phyloP scores from a whole-genome alignment of 805 yeast genomes.

The Metschnikowia aberdeeniae region DNA sequence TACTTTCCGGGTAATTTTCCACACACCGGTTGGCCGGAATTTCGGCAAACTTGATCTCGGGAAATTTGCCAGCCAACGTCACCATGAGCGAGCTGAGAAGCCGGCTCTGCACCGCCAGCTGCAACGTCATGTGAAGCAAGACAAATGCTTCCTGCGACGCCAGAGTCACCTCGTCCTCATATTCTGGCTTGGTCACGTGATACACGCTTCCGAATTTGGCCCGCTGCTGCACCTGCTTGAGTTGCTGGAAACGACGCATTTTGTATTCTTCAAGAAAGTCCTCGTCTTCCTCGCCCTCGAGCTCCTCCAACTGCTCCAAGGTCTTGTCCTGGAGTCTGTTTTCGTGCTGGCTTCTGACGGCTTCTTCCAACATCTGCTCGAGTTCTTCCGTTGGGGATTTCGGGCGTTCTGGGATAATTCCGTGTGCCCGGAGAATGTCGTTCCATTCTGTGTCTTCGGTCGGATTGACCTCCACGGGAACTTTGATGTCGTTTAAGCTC shows the following conservation, averaged over 20 bases:
- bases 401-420: constrained; percentile 88
- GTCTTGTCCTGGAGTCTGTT: constrained; percentile 75
- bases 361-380: constrained; percentile 85
- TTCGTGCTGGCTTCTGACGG: constrained; percentile 72
- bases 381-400: constrained; percentile 83
- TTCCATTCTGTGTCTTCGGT: constrained; percentile 99
- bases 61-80: constrained; percentile 60
- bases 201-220: constrained; percentile 70
- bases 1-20: constrained; percentile 84
- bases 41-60: constrained; percentile 86
- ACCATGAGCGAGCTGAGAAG: constrained; percentile 57
- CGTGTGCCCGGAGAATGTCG: constrained; percentile 85
- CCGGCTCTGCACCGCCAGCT: constrained; percentile 68
- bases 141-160: constrained; percentile 66
- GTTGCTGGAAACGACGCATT: constrained; percentile 70
- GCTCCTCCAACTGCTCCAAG: constrained; percentile 75
- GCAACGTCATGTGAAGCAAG: constrained; percentile 70
- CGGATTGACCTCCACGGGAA: constrained; percentile 88
- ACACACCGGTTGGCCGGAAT: constrained; percentile 89
- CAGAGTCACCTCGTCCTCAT: constrained; percentile 77
- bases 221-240: constrained; percentile 54
- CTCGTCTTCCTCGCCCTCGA: constrained; percentile 92
- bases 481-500: constrained; percentile 45
- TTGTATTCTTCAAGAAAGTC: constrained; percentile 80
- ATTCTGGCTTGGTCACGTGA: constrained; percentile 84